Conservation (phyloP, 176 grass and related monocot species). For the Triticum urartu region DNA sequence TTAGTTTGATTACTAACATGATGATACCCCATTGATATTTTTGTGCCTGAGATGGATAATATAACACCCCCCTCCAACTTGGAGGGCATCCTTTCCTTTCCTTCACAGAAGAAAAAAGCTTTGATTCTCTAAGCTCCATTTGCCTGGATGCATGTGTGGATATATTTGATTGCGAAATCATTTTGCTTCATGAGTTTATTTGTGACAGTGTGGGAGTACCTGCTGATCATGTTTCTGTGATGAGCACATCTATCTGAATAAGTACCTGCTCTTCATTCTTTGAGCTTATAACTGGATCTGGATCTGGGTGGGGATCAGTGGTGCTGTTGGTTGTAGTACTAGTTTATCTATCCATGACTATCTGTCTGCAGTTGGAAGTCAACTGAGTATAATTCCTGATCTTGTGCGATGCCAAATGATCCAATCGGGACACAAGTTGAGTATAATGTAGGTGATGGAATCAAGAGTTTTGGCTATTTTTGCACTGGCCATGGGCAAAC, state of each 20-base stretch:
- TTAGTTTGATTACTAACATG: conserved; percentile 43
- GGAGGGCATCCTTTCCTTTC: conserved; percentile 10
- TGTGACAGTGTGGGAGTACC: too few relatives aligned
- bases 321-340: background rate
- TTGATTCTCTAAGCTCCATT: too few relatives aligned
- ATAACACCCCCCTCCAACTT: conserved; percentile 8
- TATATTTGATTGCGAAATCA: too few relatives aligned
- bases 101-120: background rate
- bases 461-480: background rate
- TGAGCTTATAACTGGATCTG: too few relatives aligned
- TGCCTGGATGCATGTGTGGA: too few relatives aligned
- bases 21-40: conserved; percentile 29
- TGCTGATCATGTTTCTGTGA: too few relatives aligned
- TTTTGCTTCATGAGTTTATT: too few relatives aligned
- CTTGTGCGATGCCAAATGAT: background rate
- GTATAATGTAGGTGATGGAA: background rate
- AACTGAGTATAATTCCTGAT: background rate
- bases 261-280: background rate
- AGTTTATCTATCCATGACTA: too few relatives aligned
- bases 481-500: background rate
- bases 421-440: background rate
- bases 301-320: too few relatives aligned
- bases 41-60: conserved; percentile 26
- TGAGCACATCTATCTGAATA: too few relatives aligned
- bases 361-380: background rate